A percentile compares a stretch with the other conserved stretches of the same genome.
Conservation (phyloP, 805 yeast genomes). For the Ogataea angusta region DNA sequence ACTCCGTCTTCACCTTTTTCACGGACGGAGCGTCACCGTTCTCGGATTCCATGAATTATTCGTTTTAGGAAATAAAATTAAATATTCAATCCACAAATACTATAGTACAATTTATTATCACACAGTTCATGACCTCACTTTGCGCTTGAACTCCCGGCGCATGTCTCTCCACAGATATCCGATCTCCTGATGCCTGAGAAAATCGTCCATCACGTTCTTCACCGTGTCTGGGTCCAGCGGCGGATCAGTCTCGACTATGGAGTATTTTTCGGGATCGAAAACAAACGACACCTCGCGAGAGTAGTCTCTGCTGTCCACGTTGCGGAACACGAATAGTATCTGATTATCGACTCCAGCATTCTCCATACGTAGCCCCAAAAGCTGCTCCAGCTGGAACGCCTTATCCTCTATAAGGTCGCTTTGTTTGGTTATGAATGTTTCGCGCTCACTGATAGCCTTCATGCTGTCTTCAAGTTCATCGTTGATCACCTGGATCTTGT, state of each 20-base stretch:
- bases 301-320: slow-evolving; percentile 45
- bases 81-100: background rate
- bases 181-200: slow-evolving; percentile 29
- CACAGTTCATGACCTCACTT: slow-evolving; percentile 4
- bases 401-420: slow-evolving; percentile 39
- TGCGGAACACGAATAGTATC: slow-evolving; percentile 41
- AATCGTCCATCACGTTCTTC: slow-evolving; percentile 19
- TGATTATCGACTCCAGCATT: slow-evolving; percentile 34
- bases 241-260: slow-evolving; percentile 37
- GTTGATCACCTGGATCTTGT: slow-evolving; percentile 31
- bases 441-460: slow-evolving; percentile 26
- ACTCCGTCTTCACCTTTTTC: slow-evolving; percentile 19
- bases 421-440: slow-evolving; percentile 36
- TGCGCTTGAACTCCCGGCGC: slow-evolving; percentile 25
- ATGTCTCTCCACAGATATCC: slow-evolving; percentile 35
- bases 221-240: slow-evolving; percentile 24
- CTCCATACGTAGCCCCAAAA: slow-evolving; percentile 46
- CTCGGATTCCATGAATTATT: slow-evolving; percentile 3
- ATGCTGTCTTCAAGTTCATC: slow-evolving; percentile 22
- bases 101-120: slow-evolving; percentile 2
- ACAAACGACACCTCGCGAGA: slow-evolving; percentile 43
- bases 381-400: slow-evolving; percentile 41
- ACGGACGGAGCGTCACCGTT: slow-evolving; percentile 4
- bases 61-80: background rate
- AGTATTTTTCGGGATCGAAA: slow-evolving; percentile 37